Conservation (phyloP, 2,329 filamentous ascomycete genomes). For the Bretziella fagacearum region DNA sequence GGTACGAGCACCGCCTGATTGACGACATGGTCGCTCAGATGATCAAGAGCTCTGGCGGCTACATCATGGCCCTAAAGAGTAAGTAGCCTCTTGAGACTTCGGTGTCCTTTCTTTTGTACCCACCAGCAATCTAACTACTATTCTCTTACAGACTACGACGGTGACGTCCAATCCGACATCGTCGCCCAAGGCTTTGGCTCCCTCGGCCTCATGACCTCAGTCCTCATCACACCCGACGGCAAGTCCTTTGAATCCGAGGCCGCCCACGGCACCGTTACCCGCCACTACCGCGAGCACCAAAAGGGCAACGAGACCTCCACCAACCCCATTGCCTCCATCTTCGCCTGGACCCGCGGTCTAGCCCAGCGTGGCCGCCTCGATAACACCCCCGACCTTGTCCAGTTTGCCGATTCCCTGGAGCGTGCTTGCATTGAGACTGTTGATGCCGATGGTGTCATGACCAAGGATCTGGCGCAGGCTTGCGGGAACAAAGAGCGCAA, state of each 20-base stretch:
- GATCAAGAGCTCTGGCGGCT: conserved; percentile 96
- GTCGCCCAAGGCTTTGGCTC: conserved; percentile 97
- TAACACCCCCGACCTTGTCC: conserved; percentile 74
- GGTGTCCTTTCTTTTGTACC: not conserved
- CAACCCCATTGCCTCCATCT: conserved; percentile 97
- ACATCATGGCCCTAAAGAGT: conserved; percentile 98
- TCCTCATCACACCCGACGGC: conserved; percentile 90
- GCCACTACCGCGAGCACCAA: conserved; percentile 97
- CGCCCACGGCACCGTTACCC: conserved; percentile 93
- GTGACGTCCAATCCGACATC: conserved; percentile 96
- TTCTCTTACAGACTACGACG: conserved; percentile 71
- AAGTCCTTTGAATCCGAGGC: conserved; percentile 96
- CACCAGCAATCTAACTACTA: not conserved
- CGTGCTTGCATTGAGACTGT: conserved; percentile 88
- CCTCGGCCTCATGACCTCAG: conserved; percentile 94
- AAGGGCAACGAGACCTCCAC: conserved; percentile 95
- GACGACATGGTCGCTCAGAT: conserved; percentile 99
- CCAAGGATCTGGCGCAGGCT: conserved; percentile 93
- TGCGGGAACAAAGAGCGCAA: conserved; percentile 72
- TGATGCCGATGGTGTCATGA: conserved; percentile 90
- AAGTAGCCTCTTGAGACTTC: conserved; percentile 22
- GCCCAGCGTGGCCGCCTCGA: conserved; percentile 88
- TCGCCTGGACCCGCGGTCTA: conserved; percentile 93
- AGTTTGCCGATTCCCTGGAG: conserved; percentile 84
- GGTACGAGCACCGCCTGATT: conserved; percentile 98